phyloP scores from a whole-genome alignment of 1,284 basidiomycete genomes.

The Ceratobasidium sp. region DNA sequence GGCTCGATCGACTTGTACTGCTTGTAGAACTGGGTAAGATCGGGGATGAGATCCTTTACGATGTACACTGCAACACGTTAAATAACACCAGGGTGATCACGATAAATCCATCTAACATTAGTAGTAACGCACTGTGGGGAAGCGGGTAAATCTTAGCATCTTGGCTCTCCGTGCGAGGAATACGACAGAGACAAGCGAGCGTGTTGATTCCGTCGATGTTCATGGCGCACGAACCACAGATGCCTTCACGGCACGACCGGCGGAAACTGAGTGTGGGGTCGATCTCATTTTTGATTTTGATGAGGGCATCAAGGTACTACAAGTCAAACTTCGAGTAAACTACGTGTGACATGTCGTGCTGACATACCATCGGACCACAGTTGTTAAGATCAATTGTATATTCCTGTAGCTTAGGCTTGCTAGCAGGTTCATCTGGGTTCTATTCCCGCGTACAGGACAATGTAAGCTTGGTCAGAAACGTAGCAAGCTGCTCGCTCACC shows the following conservation, averaged over 20 bases:
- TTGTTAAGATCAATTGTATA: constrained; percentile 95
- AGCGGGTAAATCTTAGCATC: constrained; percentile 95
- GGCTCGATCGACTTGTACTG: constrained; percentile 99
- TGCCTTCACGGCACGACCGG: constrained; percentile 96
- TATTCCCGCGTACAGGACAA: constrained; percentile 50
- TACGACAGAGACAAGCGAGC: constrained; percentile 95
- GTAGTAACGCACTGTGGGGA: constrained; percentile 84
- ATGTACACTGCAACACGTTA: constrained; percentile 83
- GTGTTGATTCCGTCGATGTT: constrained; percentile 99
- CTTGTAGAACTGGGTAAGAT: constrained; percentile 94
- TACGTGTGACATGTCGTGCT: background rate
- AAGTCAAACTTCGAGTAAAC: constrained; percentile 1
- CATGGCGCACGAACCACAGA: constrained; percentile 99
- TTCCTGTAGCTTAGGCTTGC: constrained; percentile 91
- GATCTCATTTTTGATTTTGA: constrained; percentile 99
- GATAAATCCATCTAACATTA: background rate
- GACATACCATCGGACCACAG: constrained; percentile 92
- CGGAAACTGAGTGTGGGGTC: constrained; percentile 98
- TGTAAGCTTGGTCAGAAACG: background rate
- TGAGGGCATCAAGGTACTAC: constrained; percentile 84
- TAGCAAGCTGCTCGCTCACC: constrained; percentile 62
- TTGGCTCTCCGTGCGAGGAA: constrained; percentile 78
- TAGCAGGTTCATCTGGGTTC: constrained; percentile 95
- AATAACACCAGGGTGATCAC: constrained; percentile 11
- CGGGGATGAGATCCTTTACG: constrained; percentile 97